These are phyloP conservation scores for Apiospora aurea DNA, from an alignment of 2,329 filamentous ascomycete genomes.

Conservation along the genomic window DNA sequence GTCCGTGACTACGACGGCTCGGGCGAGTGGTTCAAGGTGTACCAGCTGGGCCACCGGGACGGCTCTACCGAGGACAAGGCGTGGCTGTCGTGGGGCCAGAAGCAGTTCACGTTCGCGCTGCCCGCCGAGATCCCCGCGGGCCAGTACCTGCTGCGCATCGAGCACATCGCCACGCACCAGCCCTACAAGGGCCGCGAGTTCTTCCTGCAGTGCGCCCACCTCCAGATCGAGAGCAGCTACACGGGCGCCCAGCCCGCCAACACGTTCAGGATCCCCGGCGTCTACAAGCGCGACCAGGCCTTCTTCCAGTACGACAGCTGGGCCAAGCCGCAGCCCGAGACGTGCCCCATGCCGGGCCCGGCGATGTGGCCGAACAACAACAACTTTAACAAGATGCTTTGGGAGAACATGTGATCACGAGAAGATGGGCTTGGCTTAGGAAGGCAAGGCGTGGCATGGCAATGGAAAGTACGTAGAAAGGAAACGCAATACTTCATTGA, in stretches of 20 bases:
- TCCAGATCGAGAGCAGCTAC: constrained; percentile 34
- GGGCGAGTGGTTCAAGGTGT: constrained; percentile 52
- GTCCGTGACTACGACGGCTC: constrained; percentile 54
- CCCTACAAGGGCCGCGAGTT: constrained; percentile 51
- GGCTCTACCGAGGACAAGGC: constrained; percentile 27
- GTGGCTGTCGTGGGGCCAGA: constrained; percentile 47
- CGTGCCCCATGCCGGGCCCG: constrained; percentile 39
- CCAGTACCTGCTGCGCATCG: constrained; percentile 24
- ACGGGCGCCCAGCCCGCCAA: constrained; percentile 34
- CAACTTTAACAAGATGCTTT: constrained; percentile 20
- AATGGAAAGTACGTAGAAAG: too few relatives aligned
- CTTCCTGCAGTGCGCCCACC: constrained; percentile 44
- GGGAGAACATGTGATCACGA: too few relatives aligned
- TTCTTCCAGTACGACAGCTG: constrained; percentile 38
- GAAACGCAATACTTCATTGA: too few relatives aligned
- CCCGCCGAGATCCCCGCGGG: constrained; percentile 34
- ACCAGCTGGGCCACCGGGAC: constrained; percentile 22
- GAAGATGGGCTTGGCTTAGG: too few relatives aligned
- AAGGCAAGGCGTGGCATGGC: too few relatives aligned
- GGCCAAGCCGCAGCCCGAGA: constrained; percentile 25
- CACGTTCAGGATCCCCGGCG: constrained; percentile 49
- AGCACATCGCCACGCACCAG: constrained; percentile 20
- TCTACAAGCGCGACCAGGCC: constrained; percentile 40
- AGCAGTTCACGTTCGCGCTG: constrained; percentile 51
- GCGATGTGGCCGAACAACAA: constrained; percentile 30